These are phyloP conservation scores for Chalciporus pseudorubinellus DNA, from an alignment of 768 basidiomycete species.

Conservation along the genomic window DNA sequence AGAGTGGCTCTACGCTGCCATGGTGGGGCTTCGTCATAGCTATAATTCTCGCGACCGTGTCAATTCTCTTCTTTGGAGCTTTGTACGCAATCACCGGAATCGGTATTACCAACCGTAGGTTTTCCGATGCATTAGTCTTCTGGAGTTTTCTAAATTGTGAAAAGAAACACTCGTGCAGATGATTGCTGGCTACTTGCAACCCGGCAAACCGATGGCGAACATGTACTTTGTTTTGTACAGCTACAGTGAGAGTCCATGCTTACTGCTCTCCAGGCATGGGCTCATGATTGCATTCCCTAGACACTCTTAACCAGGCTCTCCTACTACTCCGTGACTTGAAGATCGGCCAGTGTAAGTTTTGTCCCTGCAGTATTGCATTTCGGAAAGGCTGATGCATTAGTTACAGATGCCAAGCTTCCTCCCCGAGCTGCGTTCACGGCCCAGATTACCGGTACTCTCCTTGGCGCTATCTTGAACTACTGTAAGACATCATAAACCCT, in stretches of 20 bases:
- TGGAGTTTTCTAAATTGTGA: not conserved
- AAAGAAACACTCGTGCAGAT: constrained; percentile 34
- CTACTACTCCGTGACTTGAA: constrained; percentile 60
- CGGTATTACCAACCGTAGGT: constrained; percentile 18
- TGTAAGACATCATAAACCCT: constrained; percentile 23
- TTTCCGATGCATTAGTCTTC: not conserved
- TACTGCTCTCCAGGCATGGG: constrained; percentile 37
- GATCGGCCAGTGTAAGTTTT: constrained; percentile 28
- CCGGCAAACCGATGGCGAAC: constrained; percentile 41
- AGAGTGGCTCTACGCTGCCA: constrained; percentile 45
- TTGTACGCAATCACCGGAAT: constrained; percentile 49
- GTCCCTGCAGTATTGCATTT: not conserved
- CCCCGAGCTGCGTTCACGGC: constrained; percentile 63
- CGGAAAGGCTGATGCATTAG: constrained; percentile 36
- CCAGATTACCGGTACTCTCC: constrained; percentile 53
- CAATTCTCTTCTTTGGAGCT: constrained; percentile 52
- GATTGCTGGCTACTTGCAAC: constrained; percentile 37
- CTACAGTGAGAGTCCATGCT: constrained; percentile 36
- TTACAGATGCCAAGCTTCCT: constrained; percentile 49
- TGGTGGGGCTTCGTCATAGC: constrained; percentile 59
- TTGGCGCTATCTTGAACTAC: constrained; percentile 50
- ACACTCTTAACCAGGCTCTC: constrained; percentile 47
- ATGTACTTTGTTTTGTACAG: constrained; percentile 46
- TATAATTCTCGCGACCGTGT: constrained; percentile 49
- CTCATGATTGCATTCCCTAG: constrained; percentile 37